phyloP scores from a whole-genome alignment of 441 rosid genomes.

The Adansonia gregorii region DNA sequence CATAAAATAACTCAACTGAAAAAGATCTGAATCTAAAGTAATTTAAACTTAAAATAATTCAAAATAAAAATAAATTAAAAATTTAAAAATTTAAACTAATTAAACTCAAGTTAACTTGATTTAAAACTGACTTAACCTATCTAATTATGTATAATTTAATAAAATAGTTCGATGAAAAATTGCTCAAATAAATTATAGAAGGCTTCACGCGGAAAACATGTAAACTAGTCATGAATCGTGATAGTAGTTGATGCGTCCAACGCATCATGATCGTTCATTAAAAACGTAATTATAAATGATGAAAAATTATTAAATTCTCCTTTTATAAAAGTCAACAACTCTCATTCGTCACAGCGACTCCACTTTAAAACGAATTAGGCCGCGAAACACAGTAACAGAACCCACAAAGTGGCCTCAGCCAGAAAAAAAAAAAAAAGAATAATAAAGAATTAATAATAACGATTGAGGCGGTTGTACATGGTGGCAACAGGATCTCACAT shows the following conservation, averaged over 20 bases:
- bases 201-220: neutral
- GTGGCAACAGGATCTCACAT: conserved; percentile 14
- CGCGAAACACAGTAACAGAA: neutral
- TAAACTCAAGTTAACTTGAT: too few relatives aligned
- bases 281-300: neutral
- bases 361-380: neutral
- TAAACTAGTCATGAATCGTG: neutral
- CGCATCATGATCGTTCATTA: neutral
- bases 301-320: too few relatives aligned
- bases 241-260: neutral
- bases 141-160: too few relatives aligned
- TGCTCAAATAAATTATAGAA: too few relatives aligned
- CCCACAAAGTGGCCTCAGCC: neutral
- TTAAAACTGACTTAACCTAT: too few relatives aligned
- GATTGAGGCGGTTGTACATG: neutral
- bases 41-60: too few relatives aligned
- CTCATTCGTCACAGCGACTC: neutral
- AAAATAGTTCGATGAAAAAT: too few relatives aligned
- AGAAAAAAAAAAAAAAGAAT: neutral
- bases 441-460: neutral
- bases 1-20: too few relatives aligned
- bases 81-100: too few relatives aligned
- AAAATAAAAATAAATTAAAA: too few relatives aligned
- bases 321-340: neutral
- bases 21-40: too few relatives aligned